Percentiles rank a stretch among this genome's conserved stretches.
Evolutionary conservation across 345 rosid species (phyloP).

Genomic region (Euclidium syriacum): DNA sequence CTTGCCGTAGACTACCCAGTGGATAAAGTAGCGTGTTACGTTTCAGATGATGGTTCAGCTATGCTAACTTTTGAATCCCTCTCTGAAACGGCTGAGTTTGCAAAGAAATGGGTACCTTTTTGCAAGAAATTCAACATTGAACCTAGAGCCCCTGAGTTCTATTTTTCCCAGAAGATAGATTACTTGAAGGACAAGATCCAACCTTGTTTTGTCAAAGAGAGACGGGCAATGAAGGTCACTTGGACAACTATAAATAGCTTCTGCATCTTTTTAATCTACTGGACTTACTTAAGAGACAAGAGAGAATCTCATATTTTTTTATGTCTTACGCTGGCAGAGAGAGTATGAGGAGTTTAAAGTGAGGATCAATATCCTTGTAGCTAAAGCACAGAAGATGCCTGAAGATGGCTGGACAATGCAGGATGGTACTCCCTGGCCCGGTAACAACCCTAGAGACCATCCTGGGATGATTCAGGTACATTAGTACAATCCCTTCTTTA

Average conservation of each 20-base stretch:
- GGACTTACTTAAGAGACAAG: no score
- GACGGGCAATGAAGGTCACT: constrained; percentile 94
- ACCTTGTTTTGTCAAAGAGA: constrained; percentile 97
- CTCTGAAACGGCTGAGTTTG: constrained; percentile 98
- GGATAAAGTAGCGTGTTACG: constrained; percentile 98
- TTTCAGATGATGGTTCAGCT: constrained; percentile 99
- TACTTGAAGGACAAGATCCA: constrained; percentile 97
- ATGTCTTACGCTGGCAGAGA: constrained; percentile 50
- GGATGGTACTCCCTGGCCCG: constrained; percentile 99
- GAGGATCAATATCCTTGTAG: constrained; percentile 96
- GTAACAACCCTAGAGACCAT: constrained; percentile 97
- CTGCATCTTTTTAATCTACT: background rate
- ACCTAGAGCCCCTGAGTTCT: constrained; percentile 98
- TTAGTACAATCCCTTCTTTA: background rate
- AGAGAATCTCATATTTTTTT: constrained; percentile 1
- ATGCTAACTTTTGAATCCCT: constrained; percentile 98
- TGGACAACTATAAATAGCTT: constrained; percentile 16
- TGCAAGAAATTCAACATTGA: constrained; percentile 97
- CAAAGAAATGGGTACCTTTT: constrained; percentile 99
- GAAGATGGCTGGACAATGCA: constrained; percentile 99
- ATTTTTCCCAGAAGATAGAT: constrained; percentile 97
- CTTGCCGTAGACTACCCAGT: constrained; percentile 98
- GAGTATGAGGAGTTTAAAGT: constrained; percentile 99
- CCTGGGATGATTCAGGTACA: constrained; percentile 98
- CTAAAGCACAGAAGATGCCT: constrained; percentile 97